Conservation (phyloP, 2,329 filamentous ascomycete species). For the Epichloe gansuensis region DNA sequence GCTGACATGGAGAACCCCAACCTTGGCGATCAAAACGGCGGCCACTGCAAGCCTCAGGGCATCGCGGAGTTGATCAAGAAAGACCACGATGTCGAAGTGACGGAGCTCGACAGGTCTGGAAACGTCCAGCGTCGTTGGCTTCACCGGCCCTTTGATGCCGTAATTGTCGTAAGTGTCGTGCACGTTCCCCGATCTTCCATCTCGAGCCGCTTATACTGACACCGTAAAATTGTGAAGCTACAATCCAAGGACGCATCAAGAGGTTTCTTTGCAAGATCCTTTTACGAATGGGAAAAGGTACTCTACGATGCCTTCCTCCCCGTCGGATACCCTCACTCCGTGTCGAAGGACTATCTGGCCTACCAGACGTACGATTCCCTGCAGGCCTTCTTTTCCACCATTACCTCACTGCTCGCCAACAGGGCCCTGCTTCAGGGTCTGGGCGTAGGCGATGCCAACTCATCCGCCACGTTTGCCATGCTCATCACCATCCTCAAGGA, state of each 20-base stretch:
- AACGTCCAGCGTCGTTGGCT: constrained; percentile 22
- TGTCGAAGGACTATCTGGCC: constrained; percentile 71
- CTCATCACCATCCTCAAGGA: constrained; percentile 75
- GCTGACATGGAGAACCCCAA: neutral
- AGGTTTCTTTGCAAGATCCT: constrained; percentile 15
- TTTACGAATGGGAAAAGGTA: constrained; percentile 25
- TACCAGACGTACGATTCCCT: constrained; percentile 62
- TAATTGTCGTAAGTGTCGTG: constrained; percentile 14
- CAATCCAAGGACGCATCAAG: constrained; percentile 11
- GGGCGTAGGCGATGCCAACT: constrained; percentile 70
- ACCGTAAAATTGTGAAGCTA: constrained; percentile 9
- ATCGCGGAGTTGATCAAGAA: constrained; percentile 14
- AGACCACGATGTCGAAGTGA: constrained; percentile 17
- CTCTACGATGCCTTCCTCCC: constrained; percentile 66
- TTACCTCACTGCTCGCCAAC: constrained; percentile 66
- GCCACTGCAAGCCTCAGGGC: constrained; percentile 5
- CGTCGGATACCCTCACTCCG: constrained; percentile 76
- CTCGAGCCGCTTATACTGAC: neutral
- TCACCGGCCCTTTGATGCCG: constrained; percentile 15
- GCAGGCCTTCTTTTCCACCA: constrained; percentile 74
- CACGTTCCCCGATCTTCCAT: neutral
- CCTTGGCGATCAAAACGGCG: neutral
- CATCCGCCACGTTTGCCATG: constrained; percentile 68
- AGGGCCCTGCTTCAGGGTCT: constrained; percentile 67
- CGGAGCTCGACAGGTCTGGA: constrained; percentile 26